Base-by-base conservation (phyloP, 2,329 filamentous ascomycete species). In the Aspergillus sp. region DNA sequence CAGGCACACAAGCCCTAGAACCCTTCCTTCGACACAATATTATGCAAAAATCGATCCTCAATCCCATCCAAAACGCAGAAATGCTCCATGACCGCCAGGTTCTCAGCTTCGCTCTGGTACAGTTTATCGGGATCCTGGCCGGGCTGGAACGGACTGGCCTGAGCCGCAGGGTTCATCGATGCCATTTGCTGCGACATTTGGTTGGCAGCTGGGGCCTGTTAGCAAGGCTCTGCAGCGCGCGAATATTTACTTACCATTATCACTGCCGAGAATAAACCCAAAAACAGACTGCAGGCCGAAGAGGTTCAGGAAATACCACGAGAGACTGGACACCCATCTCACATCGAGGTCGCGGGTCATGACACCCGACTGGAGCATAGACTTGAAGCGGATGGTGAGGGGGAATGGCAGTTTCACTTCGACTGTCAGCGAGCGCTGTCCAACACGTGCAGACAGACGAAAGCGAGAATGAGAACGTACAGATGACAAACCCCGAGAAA, bases 381-480 rank as follows among this genome's bases (percentile, higher is more conserved):
- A 91, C 72, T 98, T 98, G 74, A 98, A 98, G 60, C 94, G 93
- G 61, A 95, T 88, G 19, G 91, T 98, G 45, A 98, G 74, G 3
- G 93, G 91, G 61, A 98, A 98, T 0, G 91, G 91, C 15, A 98
- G 66, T 78, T 95, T 95, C 75, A 98, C 86, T 78, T 47, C n/a
- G n/a, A n/a, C n/a, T 40, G 8, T 24, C 11, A 4, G 30, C 17
- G 25, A 16, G 7, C 20, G 46, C 39, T 46, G 43, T 33, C n/a
- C n/a, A n/a, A n/a, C n/a, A n/a, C n/a, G 34, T 16, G 32, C 15
- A 12, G 13, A n/a, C 13, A 11, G 10, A 14, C 25, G 7, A n/a
- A n/a, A 26, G 13, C 25, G 26, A 12, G 15, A n/a, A n/a, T 10
- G 5, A 22, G 5, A 26, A 71, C 78, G 52, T 69, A 93, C 86